Evolutionary conservation across 2,329 filamentous ascomycete species (phyloP).

Genomic region (Alternaria consortialis): DNA sequence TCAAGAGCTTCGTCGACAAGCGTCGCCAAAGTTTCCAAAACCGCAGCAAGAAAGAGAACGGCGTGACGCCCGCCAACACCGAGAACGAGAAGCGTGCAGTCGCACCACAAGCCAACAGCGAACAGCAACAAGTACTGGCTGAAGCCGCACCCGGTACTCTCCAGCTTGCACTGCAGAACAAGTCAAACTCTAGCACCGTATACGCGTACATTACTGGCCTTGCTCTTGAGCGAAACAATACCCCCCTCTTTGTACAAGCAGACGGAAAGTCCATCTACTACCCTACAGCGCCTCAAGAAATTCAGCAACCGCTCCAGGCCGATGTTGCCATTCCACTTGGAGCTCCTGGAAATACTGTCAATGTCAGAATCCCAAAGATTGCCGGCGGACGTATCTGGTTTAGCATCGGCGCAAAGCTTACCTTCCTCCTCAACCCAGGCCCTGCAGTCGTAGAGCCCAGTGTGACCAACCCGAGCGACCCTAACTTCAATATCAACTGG

Average conservation of each 20-base stretch:
- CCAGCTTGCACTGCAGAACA: conserved; percentile 71
- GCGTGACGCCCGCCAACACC: conserved; percentile 1
- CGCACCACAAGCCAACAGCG: conserved; percentile 18
- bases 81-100: conserved; percentile 19
- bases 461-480: conserved; percentile 68
- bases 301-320: conserved; percentile 61
- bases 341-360: conserved; percentile 65
- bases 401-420: conserved; percentile 66
- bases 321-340: conserved; percentile 73
- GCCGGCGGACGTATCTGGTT: conserved; percentile 79
- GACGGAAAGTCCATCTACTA: conserved; percentile 74
- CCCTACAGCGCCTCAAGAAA: conserved; percentile 65
- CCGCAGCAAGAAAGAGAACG: conserved; percentile 10
- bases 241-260: conserved; percentile 68
- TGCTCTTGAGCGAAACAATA: conserved; percentile 67
- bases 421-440: conserved; percentile 75
- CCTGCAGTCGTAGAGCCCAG: conserved; percentile 79
- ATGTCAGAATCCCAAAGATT: conserved; percentile 73
- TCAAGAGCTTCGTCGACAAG: conserved; percentile 41
- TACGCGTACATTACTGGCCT: conserved; percentile 77
- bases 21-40: conserved; percentile 29
- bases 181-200: conserved; percentile 66
- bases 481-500: conserved; percentile 57
- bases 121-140: conserved; percentile 39
- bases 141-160: conserved; percentile 55